phyloP scores from a whole-genome alignment of 805 yeast species.

The Metschnikowia proteae region DNA sequence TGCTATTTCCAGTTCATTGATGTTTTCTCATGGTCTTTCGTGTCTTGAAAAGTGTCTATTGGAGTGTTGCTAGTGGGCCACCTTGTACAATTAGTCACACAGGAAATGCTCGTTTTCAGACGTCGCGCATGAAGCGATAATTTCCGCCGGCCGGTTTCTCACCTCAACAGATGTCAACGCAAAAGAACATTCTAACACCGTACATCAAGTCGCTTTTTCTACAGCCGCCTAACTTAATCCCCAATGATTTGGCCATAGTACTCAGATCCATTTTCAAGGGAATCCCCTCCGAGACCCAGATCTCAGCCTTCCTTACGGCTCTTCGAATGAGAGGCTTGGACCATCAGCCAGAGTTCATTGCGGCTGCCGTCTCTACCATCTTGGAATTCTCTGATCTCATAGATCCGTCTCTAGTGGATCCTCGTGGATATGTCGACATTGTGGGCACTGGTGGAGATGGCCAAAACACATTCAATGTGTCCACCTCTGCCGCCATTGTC shows the following conservation, averaged over 20 bases:
- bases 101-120: not conserved
- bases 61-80: not conserved
- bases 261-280: constrained; percentile 58
- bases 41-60: too few species aligned
- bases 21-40: too few species aligned
- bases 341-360: constrained; percentile 74
- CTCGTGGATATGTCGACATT: constrained; percentile 67
- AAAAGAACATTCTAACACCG: constrained; percentile 42
- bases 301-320: constrained; percentile 76
- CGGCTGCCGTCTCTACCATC: constrained; percentile 79
- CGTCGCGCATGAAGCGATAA: constrained; percentile 1
- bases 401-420: constrained; percentile 40
- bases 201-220: constrained; percentile 61
- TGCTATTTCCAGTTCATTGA: too few species aligned
- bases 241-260: constrained; percentile 62
- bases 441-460: constrained; percentile 99
- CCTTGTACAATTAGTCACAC: constrained; percentile 1
- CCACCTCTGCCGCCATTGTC: constrained; percentile 91
- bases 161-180: not conserved
- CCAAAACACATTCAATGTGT: constrained; percentile 93
- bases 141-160: not conserved
- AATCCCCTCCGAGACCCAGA: constrained; percentile 62
- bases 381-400: constrained; percentile 60
- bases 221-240: constrained; percentile 59
- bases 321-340: constrained; percentile 72